phyloP scores from a whole-genome alignment of 2,329 filamentous ascomycete species.

The Xylariaceae sp. region DNA sequence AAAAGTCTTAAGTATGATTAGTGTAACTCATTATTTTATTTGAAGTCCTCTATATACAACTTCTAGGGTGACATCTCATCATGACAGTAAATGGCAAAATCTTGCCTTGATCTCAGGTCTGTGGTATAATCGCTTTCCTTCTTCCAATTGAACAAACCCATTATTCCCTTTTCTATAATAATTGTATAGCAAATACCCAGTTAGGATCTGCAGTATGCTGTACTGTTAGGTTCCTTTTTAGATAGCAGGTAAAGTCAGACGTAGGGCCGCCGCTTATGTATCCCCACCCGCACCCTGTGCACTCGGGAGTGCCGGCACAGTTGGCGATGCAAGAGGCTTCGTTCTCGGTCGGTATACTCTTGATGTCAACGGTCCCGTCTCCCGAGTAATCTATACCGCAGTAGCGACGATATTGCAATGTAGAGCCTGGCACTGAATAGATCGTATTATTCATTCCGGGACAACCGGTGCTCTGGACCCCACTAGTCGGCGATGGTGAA shows the following conservation, averaged over 20 bases:
- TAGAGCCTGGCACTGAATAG: constrained; percentile 39
- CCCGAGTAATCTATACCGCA: constrained; percentile 45
- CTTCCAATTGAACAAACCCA: neutral
- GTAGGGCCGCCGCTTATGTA: constrained; percentile 38
- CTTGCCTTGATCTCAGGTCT: neutral
- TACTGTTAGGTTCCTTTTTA: constrained; percentile 37
- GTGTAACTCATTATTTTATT: neutral
- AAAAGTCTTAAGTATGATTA: neutral
- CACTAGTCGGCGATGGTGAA: constrained; percentile 22
- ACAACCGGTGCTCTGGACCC: constrained; percentile 32
- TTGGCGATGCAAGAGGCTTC: constrained; percentile 43
- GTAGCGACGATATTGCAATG: constrained; percentile 39
- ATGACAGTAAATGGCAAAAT: neutral
- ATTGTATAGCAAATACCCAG: constrained; percentile 43
- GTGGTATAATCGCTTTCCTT: neutral
- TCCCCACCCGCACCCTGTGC: constrained; percentile 44
- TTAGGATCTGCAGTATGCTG: constrained; percentile 31
- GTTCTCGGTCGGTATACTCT: constrained; percentile 35
- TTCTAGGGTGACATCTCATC: neutral
- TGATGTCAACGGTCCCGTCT: constrained; percentile 25
- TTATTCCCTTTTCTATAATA: constrained; percentile 11
- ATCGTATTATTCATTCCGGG: constrained; percentile 42
- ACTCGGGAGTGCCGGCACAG: constrained; percentile 38
- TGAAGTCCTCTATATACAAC: neutral
- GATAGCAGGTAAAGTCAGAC: constrained; percentile 40